Percentiles rank a stretch among this genome's conserved stretches.
phyloP scores from a whole-genome alignment of 495 filamentous ascomycete genomes.

The Tuber indicum region DNA sequence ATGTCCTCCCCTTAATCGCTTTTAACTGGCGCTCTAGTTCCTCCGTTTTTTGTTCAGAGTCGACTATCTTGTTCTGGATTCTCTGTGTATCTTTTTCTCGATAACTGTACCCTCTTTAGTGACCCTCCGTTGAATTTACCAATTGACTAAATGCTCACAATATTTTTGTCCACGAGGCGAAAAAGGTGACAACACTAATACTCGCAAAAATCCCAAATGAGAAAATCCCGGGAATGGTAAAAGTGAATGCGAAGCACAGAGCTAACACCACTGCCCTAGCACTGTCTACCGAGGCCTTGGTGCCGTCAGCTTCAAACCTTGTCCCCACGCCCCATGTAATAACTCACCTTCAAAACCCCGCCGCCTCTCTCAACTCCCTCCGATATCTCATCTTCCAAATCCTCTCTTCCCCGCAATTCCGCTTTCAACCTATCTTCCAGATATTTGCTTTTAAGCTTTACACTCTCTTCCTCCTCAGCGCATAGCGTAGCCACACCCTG shows the following conservation, averaged over 20 bases:
- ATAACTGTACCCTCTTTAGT: not conserved
- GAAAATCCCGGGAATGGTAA: not conserved
- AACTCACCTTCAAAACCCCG: not conserved
- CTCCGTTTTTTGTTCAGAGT: not conserved
- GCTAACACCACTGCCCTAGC: not conserved
- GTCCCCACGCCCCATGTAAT: not conserved
- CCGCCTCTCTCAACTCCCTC: not conserved
- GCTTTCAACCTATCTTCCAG: not conserved
- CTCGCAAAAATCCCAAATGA: not conserved
- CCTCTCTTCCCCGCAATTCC: not conserved
- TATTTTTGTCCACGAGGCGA: not conserved
- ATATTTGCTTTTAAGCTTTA: not conserved
- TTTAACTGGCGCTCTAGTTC: not conserved
- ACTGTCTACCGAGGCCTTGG: not conserved
- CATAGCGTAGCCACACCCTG: not conserved
- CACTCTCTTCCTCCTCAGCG: not conserved
- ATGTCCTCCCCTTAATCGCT: not conserved
- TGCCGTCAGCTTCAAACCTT: not conserved
- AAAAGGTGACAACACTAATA: not conserved
- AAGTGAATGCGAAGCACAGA: not conserved
- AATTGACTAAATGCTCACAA: not conserved
- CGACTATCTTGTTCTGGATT: not conserved
- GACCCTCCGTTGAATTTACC: not conserved
- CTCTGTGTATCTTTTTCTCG: not conserved
- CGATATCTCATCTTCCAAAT: not conserved